phyloP scores from a whole-genome alignment of 345 rosid species.

The Balakata baccata region DNA sequence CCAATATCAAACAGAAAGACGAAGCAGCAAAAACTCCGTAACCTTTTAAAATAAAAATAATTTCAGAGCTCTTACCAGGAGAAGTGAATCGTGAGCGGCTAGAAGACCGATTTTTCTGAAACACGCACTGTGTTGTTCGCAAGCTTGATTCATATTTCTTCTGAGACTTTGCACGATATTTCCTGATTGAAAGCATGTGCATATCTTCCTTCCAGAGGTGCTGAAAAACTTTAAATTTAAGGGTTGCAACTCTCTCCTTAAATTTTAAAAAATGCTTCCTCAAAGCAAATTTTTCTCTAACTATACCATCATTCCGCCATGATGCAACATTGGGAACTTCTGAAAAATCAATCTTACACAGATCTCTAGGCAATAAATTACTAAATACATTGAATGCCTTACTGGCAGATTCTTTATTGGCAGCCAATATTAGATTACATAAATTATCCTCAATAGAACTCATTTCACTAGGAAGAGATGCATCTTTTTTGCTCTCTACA shows the following conservation, averaged over 20 bases:
- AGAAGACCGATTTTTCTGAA: conserved; percentile 62
- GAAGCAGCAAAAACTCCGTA: neutral
- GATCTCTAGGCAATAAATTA: conserved; percentile 46
- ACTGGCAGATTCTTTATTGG: conserved; percentile 62
- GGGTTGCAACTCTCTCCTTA: conserved; percentile 71
- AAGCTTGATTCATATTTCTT: conserved; percentile 55
- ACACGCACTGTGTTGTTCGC: conserved; percentile 44
- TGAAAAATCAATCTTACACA: conserved; percentile 29
- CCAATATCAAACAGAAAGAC: neutral
- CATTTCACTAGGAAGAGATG: conserved; percentile 22
- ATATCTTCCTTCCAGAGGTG: conserved; percentile 87
- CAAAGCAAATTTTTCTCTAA: conserved; percentile 45
- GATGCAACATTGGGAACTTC: conserved; percentile 26
- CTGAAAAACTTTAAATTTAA: conserved; percentile 74
- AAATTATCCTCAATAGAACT: conserved; percentile 35
- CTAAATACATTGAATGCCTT: conserved; percentile 53
- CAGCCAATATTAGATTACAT: conserved; percentile 40
- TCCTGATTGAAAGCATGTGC: conserved; percentile 48
- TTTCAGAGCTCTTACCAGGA: conserved; percentile 48
- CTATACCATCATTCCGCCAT: conserved; percentile 32
- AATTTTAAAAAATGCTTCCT: conserved; percentile 49
- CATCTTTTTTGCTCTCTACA: conserved; percentile 23
- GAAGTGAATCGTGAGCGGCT: conserved; percentile 62
- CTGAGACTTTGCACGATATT: conserved; percentile 60
- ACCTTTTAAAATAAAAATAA: conserved; percentile 4